A percentile compares a stretch with the other conserved stretches of the same genome.
phyloP scores from a whole-genome alignment of 176 grass and related monocot species.

The Aegilops umbellulata region DNA sequence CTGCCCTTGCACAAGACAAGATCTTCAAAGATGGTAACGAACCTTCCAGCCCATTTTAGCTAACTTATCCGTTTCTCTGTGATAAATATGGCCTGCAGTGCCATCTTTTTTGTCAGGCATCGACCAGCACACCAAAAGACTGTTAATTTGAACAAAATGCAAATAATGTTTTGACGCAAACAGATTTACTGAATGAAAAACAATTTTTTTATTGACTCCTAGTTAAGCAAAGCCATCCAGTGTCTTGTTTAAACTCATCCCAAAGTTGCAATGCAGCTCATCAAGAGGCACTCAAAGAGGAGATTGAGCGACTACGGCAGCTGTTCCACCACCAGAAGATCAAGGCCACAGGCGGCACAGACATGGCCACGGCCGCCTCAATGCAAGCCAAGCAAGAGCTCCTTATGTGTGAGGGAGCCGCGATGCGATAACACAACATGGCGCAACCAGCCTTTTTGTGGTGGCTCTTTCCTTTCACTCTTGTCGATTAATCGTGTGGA shows the following conservation, averaged over 20 bases:
- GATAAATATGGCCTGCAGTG: background rate
- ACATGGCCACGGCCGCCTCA: slow-evolving; percentile 36
- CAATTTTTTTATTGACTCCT: background rate
- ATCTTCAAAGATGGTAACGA: slow-evolving; percentile 92
- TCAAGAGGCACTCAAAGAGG: slow-evolving; percentile 81
- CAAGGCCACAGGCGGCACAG: slow-evolving; percentile 45
- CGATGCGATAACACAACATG: slow-evolving; percentile 31
- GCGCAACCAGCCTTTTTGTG: background rate
- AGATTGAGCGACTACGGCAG: slow-evolving; percentile 77
- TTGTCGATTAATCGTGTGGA: background rate
- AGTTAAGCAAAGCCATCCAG: background rate
- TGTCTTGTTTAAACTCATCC: background rate
- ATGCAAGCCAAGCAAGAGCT: slow-evolving; percentile 61
- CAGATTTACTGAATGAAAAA: background rate
- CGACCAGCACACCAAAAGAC: background rate
- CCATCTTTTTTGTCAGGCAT: background rate
- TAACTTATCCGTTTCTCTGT: background rate
- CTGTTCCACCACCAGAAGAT: slow-evolving; percentile 87
- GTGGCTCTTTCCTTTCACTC: background rate
- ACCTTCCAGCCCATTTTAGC: background rate
- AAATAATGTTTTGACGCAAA: background rate
- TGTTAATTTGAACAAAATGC: background rate
- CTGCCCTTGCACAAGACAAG: slow-evolving; percentile 88
- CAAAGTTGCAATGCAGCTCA: slow-evolving; percentile 51
- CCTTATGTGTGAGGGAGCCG: slow-evolving; percentile 38